Conservation (phyloP, 164 flowering plant species). For the Vitis vinifera region DNA sequence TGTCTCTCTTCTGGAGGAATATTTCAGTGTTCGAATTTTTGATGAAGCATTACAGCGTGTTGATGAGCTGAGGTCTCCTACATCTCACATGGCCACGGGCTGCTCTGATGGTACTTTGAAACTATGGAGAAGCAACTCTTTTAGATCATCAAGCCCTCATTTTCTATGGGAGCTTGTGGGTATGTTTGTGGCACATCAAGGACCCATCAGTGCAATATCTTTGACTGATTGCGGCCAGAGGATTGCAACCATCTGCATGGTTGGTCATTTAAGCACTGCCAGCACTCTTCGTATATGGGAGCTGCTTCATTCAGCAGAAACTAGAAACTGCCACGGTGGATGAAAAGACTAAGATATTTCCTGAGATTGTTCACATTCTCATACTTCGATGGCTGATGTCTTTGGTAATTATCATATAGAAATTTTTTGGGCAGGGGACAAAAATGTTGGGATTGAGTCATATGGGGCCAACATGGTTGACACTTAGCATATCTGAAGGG, state of each 20-base stretch:
- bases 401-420: background rate
- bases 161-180: constrained; percentile 63
- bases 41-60: constrained; percentile 75
- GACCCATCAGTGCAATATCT: constrained; percentile 44
- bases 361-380: too few relatives aligned
- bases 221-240: constrained; percentile 48
- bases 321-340: too few relatives aligned
- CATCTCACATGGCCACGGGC: constrained; percentile 25
- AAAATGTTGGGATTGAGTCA: too few relatives aligned
- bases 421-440: too few relatives aligned
- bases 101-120: constrained; percentile 51
- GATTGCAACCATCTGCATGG: constrained; percentile 50
- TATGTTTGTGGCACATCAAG: constrained; percentile 34
- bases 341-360: too few relatives aligned
- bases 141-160: constrained; percentile 13
- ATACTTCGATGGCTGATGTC: too few relatives aligned
- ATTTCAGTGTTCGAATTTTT: constrained; percentile 49
- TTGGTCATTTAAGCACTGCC: constrained; percentile 17
- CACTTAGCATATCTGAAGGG: too few relatives aligned
- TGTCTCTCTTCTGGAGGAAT: constrained; percentile 59
- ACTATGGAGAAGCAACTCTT: constrained; percentile 52
- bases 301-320: too few relatives aligned
- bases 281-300: constrained; percentile 30
- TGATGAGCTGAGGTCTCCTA: constrained; percentile 63
- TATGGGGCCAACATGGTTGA: too few relatives aligned